These are phyloP conservation scores for Monosporascus sp. DNA, from an alignment of 2,329 filamentous ascomycete genomes.

Conservation along the genomic window DNA sequence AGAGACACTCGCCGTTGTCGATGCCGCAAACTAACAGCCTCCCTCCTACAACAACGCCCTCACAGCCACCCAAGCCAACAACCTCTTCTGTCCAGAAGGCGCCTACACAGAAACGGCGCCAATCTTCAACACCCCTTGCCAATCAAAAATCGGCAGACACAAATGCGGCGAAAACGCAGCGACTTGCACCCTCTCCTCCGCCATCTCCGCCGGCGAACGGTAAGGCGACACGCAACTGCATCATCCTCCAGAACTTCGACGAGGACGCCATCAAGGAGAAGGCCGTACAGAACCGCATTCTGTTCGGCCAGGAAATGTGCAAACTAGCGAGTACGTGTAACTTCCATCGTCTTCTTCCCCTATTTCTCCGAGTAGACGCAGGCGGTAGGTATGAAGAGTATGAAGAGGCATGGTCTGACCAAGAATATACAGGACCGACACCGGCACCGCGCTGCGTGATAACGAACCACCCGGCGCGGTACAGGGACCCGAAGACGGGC, in stretches of 20 bases:
- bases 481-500: slow-evolving; percentile 78
- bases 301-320: slow-evolving; percentile 55
- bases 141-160: slow-evolving; percentile 15
- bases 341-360: not conserved
- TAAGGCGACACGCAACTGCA: slow-evolving; percentile 53
- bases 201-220: slow-evolving; percentile 34
- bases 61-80: slow-evolving; percentile 15
- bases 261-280: slow-evolving; percentile 51
- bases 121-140: slow-evolving; percentile 12
- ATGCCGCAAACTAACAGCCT: slow-evolving; percentile 25
- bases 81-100: slow-evolving; percentile 3
- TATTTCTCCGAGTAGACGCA: not conserved
- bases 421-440: slow-evolving; percentile 38
- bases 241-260: slow-evolving; percentile 57
- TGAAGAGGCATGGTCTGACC: slow-evolving; percentile 11
- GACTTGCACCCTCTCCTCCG: slow-evolving; percentile 23
- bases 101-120: not conserved
- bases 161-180: slow-evolving; percentile 18
- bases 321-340: slow-evolving; percentile 46
- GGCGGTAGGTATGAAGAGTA: no score
- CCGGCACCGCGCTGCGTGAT: slow-evolving; percentile 66
- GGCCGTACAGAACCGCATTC: slow-evolving; percentile 51
- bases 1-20: slow-evolving; percentile 31
- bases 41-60: slow-evolving; percentile 14
- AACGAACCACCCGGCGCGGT: slow-evolving; percentile 74